Evolutionary conservation across 768 basidiomycete species (phyloP).

Genomic region (Rhodocollybia butyracea): DNA sequence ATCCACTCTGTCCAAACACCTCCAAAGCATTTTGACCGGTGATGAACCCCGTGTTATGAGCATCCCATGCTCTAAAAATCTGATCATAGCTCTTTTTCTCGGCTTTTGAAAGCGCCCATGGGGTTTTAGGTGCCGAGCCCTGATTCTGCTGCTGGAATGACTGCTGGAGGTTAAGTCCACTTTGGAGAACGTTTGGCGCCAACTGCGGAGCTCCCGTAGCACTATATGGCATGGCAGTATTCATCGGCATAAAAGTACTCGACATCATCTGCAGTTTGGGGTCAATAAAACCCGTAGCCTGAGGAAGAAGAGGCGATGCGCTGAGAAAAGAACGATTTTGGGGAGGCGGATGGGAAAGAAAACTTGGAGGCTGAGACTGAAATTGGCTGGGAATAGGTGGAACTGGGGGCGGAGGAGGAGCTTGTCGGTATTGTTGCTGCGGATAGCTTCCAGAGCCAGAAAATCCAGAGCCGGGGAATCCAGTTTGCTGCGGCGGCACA

Average conservation of each 20-base stretch:
- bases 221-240: conserved; percentile 54
- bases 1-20: conserved; percentile 91
- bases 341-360: conserved; percentile 41
- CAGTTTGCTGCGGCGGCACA: neutral
- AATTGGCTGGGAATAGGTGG: conserved; percentile 63
- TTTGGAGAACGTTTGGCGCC: conserved; percentile 47
- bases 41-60: conserved; percentile 78
- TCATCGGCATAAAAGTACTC: conserved; percentile 87
- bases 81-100: conserved; percentile 97
- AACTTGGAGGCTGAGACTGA: conserved; percentile 44
- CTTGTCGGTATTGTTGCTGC: conserved; percentile 40
- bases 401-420: conserved; percentile 57
- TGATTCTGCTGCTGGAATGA: conserved; percentile 88
- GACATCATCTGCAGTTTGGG: conserved; percentile 87
- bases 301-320: conserved; percentile 47
- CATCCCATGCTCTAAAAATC: conserved; percentile 97
- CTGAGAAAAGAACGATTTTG: conserved; percentile 50
- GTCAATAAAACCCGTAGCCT: conserved; percentile 78
- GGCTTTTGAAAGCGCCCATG: conserved; percentile 82
- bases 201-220: conserved; percentile 66
- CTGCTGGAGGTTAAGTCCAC: conserved; percentile 66
- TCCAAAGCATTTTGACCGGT: conserved; percentile 80
- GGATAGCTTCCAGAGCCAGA: conserved; percentile 40
- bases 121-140: conserved; percentile 62
- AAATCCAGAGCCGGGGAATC: conserved; percentile 38